Percentiles rank a stretch among this genome's conserved stretches.
Evolutionary conservation across 2,329 filamentous ascomycete species (phyloP).

Genomic region (Chaetomium olivaceum): DNA sequence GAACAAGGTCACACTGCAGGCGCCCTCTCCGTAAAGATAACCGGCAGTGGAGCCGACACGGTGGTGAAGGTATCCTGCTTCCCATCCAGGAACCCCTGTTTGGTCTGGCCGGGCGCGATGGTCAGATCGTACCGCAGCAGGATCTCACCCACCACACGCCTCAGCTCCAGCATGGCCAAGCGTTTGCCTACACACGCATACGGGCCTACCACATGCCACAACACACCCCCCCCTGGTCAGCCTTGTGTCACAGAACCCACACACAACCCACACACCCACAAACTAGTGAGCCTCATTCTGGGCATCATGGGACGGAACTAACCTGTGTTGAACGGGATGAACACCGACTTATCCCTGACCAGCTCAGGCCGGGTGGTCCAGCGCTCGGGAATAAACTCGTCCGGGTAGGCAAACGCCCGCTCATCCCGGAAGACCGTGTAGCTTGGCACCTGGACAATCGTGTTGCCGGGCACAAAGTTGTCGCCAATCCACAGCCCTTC

Average conservation of each 20-base stretch:
- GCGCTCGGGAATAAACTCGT: constrained; percentile 30
- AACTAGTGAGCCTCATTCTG: not conserved
- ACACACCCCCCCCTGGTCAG: not conserved
- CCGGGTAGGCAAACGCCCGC: constrained; percentile 19
- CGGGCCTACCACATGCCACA: constrained; percentile 5
- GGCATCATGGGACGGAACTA: not conserved
- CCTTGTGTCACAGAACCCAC: not conserved
- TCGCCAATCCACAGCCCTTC: constrained; percentile 36
- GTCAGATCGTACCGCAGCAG: constrained; percentile 29
- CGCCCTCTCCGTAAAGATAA: constrained; percentile 22
- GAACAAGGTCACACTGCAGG: not conserved
- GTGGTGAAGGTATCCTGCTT: constrained; percentile 31
- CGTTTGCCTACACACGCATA: constrained; percentile 25
- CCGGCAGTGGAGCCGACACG: constrained; percentile 22
- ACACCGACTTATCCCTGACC: constrained; percentile 15
- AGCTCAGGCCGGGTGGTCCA: constrained; percentile 25
- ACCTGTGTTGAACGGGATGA: constrained; percentile 23
- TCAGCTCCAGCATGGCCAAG: constrained; percentile 23
- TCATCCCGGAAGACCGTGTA: constrained; percentile 30
- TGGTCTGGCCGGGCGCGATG: constrained; percentile 25
- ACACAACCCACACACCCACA: not conserved
- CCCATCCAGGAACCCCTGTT: constrained; percentile 29
- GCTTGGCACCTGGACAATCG: constrained; percentile 28
- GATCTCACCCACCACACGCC: constrained; percentile 24
- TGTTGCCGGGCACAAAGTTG: constrained; percentile 29